A percentile compares a stretch with the other conserved stretches of the same genome.
These are phyloP conservation scores for Fusarium palustre DNA, from an alignment of 2,329 filamentous ascomycete genomes.

Conservation along the genomic window DNA sequence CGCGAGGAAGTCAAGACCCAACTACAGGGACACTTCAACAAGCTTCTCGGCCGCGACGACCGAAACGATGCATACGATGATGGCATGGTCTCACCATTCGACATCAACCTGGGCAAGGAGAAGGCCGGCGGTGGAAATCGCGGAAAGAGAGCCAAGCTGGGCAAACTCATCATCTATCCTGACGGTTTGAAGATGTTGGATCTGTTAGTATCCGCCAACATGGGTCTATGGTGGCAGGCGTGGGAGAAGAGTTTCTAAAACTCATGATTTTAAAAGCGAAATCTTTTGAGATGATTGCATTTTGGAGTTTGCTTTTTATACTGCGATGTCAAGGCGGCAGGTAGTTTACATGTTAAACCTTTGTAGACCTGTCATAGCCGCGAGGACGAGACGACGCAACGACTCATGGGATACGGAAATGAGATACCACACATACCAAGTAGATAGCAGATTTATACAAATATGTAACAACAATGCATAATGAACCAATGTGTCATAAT, in stretches of 20 bases:
- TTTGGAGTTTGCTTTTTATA: conserved; percentile 29
- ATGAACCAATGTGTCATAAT: not conserved
- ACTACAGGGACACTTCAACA: conserved; percentile 58
- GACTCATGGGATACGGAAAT: conserved; percentile 28
- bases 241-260: conserved; percentile 71
- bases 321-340: conserved; percentile 1
- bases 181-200: conserved; percentile 97
- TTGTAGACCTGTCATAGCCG: conserved; percentile 30
- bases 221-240: conserved; percentile 93
- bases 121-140: conserved; percentile 86
- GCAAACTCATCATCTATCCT: conserved; percentile 89
- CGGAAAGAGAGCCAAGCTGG: conserved; percentile 90
- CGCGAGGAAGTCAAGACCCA: conserved; percentile 50
- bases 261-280: not conserved
- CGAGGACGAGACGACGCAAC: conserved; percentile 37
- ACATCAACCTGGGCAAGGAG: conserved; percentile 83
- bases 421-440: conserved; percentile 21
- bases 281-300: conserved; percentile 5
- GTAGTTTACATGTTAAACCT: conserved; percentile 15
- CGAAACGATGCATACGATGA: conserved; percentile 55
- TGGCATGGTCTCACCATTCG: conserved; percentile 61
- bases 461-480: not conserved
- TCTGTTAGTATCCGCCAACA: conserved; percentile 87
- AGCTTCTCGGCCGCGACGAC: conserved; percentile 53
- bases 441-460: not conserved